Conservation (phyloP, 179 eudicot species). For the Amaranthus tricolor region DNA sequence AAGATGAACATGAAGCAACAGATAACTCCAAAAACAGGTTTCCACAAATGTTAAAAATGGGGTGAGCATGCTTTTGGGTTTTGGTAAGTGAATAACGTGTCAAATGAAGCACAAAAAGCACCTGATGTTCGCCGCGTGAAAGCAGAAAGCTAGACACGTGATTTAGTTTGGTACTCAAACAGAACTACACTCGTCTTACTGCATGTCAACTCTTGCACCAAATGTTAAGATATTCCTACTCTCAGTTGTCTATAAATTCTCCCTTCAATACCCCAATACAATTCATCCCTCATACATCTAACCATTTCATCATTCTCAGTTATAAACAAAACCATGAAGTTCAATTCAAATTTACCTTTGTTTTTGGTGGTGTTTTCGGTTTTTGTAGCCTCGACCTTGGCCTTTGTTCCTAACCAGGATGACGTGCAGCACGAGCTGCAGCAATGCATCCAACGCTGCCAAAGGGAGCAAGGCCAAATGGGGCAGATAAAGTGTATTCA, state of each 20-base stretch:
- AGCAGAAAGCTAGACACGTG: conserved; percentile 5
- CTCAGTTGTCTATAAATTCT: conserved; percentile 4
- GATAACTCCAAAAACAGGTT: too few species aligned
- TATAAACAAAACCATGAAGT: not conserved
- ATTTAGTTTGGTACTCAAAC: not conserved
- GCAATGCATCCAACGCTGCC: not conserved
- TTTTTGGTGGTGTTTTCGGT: conserved; percentile 11
- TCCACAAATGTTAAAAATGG: too few species aligned
- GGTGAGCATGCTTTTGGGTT: too few species aligned
- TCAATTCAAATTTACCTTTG: conserved; percentile 13
- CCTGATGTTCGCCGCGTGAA: conserved; percentile 5
- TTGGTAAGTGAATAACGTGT: not conserved
- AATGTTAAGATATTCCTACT: not conserved
- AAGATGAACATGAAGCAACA: too few species aligned
- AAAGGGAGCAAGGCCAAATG: not conserved
- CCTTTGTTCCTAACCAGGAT: conserved; percentile 12
- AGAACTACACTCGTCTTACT: conserved; percentile 18
- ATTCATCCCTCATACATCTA: not conserved
- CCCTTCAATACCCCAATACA: not conserved
- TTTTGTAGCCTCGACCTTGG: conserved; percentile 14
- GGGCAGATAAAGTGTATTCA: not conserved
- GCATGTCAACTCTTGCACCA: conserved; percentile 20
- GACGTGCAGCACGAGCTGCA: not conserved
- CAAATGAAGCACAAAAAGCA: conserved; percentile 2
- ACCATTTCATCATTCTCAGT: not conserved